These are phyloP conservation scores for Apiospora hydei DNA, from an alignment of 2,329 filamentous ascomycete species.

Conservation along the genomic window DNA sequence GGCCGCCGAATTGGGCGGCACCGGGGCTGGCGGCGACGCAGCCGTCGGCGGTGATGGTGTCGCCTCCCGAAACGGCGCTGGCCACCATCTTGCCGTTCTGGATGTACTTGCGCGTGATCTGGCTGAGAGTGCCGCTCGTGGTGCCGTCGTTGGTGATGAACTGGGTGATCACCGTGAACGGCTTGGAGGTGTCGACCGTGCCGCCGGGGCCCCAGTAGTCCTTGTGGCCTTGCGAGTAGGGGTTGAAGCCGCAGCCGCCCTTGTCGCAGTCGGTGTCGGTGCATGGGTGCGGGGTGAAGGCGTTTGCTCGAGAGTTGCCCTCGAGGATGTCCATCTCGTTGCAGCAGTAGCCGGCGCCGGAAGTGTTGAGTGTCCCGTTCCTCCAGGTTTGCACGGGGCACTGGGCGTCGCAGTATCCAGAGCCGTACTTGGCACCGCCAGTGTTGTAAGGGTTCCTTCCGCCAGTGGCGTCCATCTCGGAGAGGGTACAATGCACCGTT, in stretches of 20 bases:
- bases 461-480: conserved; percentile 68
- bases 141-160: conserved; percentile 23
- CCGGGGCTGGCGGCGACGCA: conserved; percentile 61
- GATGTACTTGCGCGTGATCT: conserved; percentile 26
- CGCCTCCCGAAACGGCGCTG: conserved; percentile 21
- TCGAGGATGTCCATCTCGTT: conserved; percentile 69
- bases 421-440: conserved; percentile 56
- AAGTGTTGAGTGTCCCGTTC: conserved; percentile 61
- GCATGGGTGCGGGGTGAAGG: conserved; percentile 69
- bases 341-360: conserved; percentile 60
- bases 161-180: conserved; percentile 52
- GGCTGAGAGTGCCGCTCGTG: conserved; percentile 10
- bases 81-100: conserved; percentile 23
- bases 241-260: conserved; percentile 72
- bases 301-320: conserved; percentile 67
- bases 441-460: conserved; percentile 59
- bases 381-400: conserved; percentile 44
- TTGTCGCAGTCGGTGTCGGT: conserved; percentile 67
- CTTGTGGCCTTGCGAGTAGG: conserved; percentile 68
- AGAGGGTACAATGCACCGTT: conserved; percentile 72
- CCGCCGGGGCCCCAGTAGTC: conserved; percentile 66
- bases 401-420: conserved; percentile 62
- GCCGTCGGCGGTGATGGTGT: conserved; percentile 44
- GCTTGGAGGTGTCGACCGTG: conserved; percentile 62
- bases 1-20: conserved; percentile 66